Evolutionary conservation across 768 basidiomycete genomes (phyloP), one percentile per base, ranked within the genome.

Genomic region (Tricholoma sp.): DNA sequence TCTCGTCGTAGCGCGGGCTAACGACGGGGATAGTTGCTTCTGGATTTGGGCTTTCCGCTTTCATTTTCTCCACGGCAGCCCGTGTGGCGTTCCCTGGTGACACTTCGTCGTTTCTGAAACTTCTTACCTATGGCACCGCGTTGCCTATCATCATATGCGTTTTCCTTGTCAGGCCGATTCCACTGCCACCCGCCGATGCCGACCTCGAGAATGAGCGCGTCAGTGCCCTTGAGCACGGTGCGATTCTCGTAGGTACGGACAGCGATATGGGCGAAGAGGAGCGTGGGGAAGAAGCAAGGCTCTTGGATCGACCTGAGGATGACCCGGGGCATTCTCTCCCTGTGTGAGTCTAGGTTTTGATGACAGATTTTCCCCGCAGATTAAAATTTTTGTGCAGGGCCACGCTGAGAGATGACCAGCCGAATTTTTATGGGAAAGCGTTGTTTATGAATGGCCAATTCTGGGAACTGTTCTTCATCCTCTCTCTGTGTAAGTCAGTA

Each of bases 21-120:
- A 80, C 84, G 7, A 91, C 88, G 0, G 87, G 87, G 1, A 67
- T 92, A 11, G 92, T 94, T 31, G 70, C 94, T 15, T 91, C 91
- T 0, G 93, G 91, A 32, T 94, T 91, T 59, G 93, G 94, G 0
- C 81, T 97, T 12, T 94, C 91, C 0, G 94, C 94, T 0, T 96
- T 96, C 76, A 76, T 90, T 59, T 96, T 95, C 72, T 89, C 91
- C 9, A 79, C 84, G 0, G 71, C 94, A 34, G 84, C 91, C 0
- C 85, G 87, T 55, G 64, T 80, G 0, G 66, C 86, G 42, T 95
- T 85, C 63, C 84, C 89, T 0, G 91, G 90, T 0, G 78, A 94
- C 63, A 90, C 89, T 0, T 88, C 86, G 0, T 79, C 83, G 1
- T 88, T 96, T 63, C 71, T 97, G 1, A 76, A 88, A 0, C 70